These are phyloP conservation scores for Bocquillonia castaneifolia DNA, from an alignment of 441 rosid species.

Conservation along the genomic window DNA sequence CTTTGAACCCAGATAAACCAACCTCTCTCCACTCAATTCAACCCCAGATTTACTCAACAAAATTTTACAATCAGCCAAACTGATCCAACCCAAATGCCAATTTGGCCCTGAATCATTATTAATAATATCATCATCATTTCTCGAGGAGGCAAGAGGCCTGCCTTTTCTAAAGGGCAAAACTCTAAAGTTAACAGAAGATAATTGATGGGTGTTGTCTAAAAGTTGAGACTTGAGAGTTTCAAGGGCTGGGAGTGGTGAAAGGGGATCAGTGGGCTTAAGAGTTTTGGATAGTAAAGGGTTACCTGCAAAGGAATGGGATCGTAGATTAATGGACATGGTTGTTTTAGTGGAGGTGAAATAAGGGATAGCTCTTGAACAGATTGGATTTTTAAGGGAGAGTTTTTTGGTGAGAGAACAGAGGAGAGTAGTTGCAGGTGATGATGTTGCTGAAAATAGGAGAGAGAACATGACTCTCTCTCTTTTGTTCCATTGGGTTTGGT, in stretches of 20 bases:
- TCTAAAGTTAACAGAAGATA: slow-evolving; percentile 50
- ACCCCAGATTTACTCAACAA: slow-evolving; percentile 41
- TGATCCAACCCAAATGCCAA: slow-evolving; percentile 82
- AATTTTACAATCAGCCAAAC: slow-evolving; percentile 49
- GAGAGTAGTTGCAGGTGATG: slow-evolving; percentile 26
- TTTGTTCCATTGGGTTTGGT: slow-evolving; percentile 19
- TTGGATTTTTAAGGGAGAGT: slow-evolving; percentile 13
- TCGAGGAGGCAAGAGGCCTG: slow-evolving; percentile 65
- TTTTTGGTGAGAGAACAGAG: slow-evolving; percentile 35
- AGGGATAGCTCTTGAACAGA: slow-evolving; percentile 21
- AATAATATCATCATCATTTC: slow-evolving; percentile 23
- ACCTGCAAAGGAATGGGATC: slow-evolving; percentile 78
- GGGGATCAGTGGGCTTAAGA: slow-evolving; percentile 50
- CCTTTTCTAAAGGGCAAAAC: slow-evolving; percentile 80
- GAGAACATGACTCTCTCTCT: slow-evolving; percentile 35
- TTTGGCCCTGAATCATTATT: slow-evolving; percentile 33
- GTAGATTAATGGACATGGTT: slow-evolving; percentile 58
- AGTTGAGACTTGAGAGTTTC: slow-evolving; percentile 66
- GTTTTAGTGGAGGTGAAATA: slow-evolving; percentile 25
- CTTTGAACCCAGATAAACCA: slow-evolving; percentile 73
- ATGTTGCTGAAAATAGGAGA: slow-evolving; percentile 34
- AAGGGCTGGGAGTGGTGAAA: slow-evolving; percentile 57
- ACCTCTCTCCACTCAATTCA: slow-evolving; percentile 44
- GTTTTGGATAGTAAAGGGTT: slow-evolving; percentile 55
- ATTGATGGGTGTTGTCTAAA: slow-evolving; percentile 35